Evolutionary conservation across 768 basidiomycete species (phyloP), one percentile per base, ranked within the genome.

Genomic region (Russula earlei): DNA sequence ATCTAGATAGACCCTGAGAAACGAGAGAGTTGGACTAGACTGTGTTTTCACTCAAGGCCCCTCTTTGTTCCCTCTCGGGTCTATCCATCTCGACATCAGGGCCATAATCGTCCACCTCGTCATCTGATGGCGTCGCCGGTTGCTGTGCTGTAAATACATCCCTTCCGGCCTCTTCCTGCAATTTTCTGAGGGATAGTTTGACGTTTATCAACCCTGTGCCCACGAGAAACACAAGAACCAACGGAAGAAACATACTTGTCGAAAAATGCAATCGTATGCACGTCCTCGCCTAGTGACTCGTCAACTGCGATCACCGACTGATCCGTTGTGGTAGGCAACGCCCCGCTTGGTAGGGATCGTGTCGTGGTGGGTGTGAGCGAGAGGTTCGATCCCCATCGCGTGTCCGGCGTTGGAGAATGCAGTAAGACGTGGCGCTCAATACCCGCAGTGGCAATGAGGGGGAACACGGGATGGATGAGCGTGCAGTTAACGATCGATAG

Each of bases 401-500:
- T 71, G 25, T 68, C 71, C 6, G 72, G 65, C 6, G 81, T 83
- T 3, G 85, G 79, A 62, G 84, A 82, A 66, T 90, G 89, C 14
- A 91, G 68, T 19, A 82, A 63, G 24, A 89, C 75, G 57, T 80
- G 74, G 22, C 79, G 80, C 67, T 92, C 90, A 20, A 91, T 77
- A 3, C 89, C 90, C 4, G 83, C 74, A 4, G 87, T 87, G 36
- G 79, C 75, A 27, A 88, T 71, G 52, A 83, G 76, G 3, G 85
- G 77, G 40, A 84, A 72, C 22, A 77, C 72, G 2, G 90, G 89
- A 65, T 91, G 90, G 55, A 89, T 80, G 25, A 85, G 68, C 3
- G 79, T 73, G 0, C 81, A 78, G 65, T 91, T 92, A 42, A 91
- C 81, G 50, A 92, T 87, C 1, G 87, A 88, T 38, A 77, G 71